Evolutionary conservation across 176 grass and related monocot genomes (phyloP).

Genomic region (Metroxylon sagu): DNA sequence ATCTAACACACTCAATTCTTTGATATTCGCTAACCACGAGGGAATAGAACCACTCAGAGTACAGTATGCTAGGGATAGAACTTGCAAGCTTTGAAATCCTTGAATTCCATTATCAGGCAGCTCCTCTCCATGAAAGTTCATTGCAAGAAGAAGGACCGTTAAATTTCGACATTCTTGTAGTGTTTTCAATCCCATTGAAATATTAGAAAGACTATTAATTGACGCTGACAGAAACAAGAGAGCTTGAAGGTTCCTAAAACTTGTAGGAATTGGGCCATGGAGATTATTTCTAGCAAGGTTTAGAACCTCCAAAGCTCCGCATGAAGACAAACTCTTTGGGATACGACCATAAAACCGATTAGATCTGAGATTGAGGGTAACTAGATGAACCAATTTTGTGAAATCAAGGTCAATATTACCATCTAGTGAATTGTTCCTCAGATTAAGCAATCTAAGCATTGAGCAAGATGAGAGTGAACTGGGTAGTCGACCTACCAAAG

Average conservation of each 20-base stretch:
- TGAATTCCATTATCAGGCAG: not conserved
- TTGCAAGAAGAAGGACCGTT: not conserved
- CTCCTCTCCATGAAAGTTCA: not conserved
- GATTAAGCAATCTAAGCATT: not conserved
- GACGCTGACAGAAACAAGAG: not conserved
- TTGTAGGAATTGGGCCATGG: not conserved
- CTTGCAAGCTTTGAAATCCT: not conserved
- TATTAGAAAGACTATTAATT: not conserved
- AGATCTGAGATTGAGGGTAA: not conserved
- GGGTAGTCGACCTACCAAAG: not conserved
- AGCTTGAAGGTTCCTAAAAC: not conserved
- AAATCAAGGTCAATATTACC: not conserved
- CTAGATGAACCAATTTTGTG: not conserved
- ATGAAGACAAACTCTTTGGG: not conserved
- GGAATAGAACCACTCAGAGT: not conserved
- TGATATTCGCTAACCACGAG: not conserved
- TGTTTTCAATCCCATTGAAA: not conserved
- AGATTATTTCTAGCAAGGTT: not conserved
- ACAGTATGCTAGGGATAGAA: not conserved
- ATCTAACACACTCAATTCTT: not conserved
- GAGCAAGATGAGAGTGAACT: not conserved
- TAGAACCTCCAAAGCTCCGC: not conserved
- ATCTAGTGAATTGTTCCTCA: slow-evolving; percentile 3
- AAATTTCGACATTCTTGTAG: not conserved
- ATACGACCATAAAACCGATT: not conserved